phyloP scores from a whole-genome alignment of 148 eudicot genomes.

The Vaccinium vitisidaea region DNA sequence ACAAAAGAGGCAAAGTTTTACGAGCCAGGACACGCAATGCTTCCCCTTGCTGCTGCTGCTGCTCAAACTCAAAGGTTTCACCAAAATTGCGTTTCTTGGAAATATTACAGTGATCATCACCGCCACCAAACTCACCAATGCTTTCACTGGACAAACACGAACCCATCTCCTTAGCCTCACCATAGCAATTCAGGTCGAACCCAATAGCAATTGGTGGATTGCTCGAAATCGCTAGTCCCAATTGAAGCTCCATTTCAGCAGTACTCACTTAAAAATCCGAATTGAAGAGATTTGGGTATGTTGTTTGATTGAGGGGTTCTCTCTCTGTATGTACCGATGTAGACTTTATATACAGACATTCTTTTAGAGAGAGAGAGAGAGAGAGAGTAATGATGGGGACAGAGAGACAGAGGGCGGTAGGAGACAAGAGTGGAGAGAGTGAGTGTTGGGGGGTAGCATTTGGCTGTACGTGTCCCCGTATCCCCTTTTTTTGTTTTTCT shows the following conservation, averaged over 20 bases:
- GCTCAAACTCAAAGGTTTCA: conserved; percentile 18
- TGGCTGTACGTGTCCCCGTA: neutral
- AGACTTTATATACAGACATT: too few relatives aligned
- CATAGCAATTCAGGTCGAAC: conserved; percentile 24
- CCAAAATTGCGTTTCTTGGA: conserved; percentile 27
- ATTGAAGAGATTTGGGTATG: conserved; percentile 17
- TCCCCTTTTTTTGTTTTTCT: neutral
- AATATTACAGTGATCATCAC: neutral
- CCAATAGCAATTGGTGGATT: neutral
- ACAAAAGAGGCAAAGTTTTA: conserved; percentile 43
- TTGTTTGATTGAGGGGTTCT: conserved; percentile 7
- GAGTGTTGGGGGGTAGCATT: conserved; percentile 7
- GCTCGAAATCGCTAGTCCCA: conserved; percentile 53
- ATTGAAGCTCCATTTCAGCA: conserved; percentile 56
- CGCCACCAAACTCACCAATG: neutral
- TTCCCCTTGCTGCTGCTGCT: conserved; percentile 5
- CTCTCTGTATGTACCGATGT: neutral
- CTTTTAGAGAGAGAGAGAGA: neutral
- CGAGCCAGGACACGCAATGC: neutral
- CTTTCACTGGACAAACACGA: conserved; percentile 25
- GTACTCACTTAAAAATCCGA: neutral
- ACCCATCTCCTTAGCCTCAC: conserved; percentile 20
- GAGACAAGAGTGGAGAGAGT: conserved; percentile 1
- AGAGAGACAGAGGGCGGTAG: conserved; percentile 19
- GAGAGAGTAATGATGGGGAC: neutral